A percentile compares a stretch with the other conserved stretches of the same genome.
Conservation (phyloP, 1,139 yeast species). For the Blastobotrys arbuscula region DNA sequence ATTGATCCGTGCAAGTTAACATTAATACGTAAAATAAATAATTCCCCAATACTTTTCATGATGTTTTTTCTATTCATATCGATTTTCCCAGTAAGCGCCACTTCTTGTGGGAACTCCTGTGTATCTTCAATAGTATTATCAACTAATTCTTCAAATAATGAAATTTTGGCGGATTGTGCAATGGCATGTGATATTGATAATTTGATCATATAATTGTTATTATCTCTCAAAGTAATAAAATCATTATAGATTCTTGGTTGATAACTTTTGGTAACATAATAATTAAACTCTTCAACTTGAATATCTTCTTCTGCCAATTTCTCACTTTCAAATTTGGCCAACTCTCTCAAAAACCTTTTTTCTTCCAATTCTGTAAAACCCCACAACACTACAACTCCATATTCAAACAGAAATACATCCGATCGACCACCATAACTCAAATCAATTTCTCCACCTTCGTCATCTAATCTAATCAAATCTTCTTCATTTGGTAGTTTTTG, state of each 20-base stretch:
- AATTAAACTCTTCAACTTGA: conserved; percentile 90
- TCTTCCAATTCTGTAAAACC: conserved; percentile 86
- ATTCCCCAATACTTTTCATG: conserved; percentile 94
- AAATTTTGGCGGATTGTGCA: conserved; percentile 89
- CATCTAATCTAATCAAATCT: conserved; percentile 66
- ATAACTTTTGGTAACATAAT: conserved; percentile 85
- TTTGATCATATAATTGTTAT: conserved; percentile 83
- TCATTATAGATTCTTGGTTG: conserved; percentile 95
- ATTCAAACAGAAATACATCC: conserved; percentile 84
- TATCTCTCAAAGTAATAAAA: conserved; percentile 86
- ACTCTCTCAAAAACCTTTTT: conserved; percentile 69
- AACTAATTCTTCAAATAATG: conserved; percentile 88
- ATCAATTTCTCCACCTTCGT: conserved; percentile 92
- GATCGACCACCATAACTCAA: conserved; percentile 64
- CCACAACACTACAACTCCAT: conserved; percentile 95
- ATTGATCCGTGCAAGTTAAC: conserved; percentile 93
- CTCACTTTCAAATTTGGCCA: conserved; percentile 85
- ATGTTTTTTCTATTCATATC: conserved; percentile 91
- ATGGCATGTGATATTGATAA: conserved; percentile 85
- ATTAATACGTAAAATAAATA: conserved; percentile 75
- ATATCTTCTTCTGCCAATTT: conserved; percentile 86
- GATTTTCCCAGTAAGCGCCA: conserved; percentile 90
- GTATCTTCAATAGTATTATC: conserved; percentile 96
- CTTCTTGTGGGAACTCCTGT: conserved; percentile 92
- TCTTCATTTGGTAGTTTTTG: conserved; percentile 34